Evolutionary conservation across 1,139 yeast genomes (phyloP), one percentile per base, ranked within the genome.

Genomic region (Kurtzmaniella quercitrusa): DNA sequence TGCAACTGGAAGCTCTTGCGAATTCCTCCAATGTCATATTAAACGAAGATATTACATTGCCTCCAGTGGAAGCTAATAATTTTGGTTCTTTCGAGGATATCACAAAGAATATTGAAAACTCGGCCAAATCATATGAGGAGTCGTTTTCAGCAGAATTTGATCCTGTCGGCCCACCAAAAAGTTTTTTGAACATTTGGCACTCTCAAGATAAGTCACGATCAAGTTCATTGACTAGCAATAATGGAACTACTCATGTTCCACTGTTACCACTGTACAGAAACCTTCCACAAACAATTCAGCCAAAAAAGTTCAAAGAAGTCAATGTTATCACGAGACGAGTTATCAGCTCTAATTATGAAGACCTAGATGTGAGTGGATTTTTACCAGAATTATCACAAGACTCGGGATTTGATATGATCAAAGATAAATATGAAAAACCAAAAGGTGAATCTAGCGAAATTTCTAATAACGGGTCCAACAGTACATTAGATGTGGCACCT

Each of bases 341-440:
- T 2, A 71, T 71, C 9, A 68, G 67, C 50, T 68, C 73, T 18
- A 65, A 60, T 5, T 60, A 52, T 47, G 71, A 68, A 34, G 73
- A 69, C 41, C 55, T 68, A 32, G 57, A 70, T 33, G 66, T 67
- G 1, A 61, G 73, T 2, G 69, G 63, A 8, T 71, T 68, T 45
- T 61, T 73, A 45, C 78, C 78, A 2, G 77, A 74, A 47, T 47
- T 73, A 36, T 70, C 78, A 0, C 68, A 68, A 39, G 77, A 71
- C 48, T 72, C 78, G n/a, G 78, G 75, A 1, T 68, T 74, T 49
- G 74, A 63, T 34, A 59, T 57, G 42, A 18, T 34, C 12, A 34
- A 34, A 15, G 16, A 18, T 12, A 53, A 54, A 38, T 51, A 55
- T 37, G 51, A 60, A 3, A 57, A 50, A 38, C 52, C 48, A 30